Conservation (phyloP, 352 stramenopile genomes). For the Globisporangium spiculum region DNA sequence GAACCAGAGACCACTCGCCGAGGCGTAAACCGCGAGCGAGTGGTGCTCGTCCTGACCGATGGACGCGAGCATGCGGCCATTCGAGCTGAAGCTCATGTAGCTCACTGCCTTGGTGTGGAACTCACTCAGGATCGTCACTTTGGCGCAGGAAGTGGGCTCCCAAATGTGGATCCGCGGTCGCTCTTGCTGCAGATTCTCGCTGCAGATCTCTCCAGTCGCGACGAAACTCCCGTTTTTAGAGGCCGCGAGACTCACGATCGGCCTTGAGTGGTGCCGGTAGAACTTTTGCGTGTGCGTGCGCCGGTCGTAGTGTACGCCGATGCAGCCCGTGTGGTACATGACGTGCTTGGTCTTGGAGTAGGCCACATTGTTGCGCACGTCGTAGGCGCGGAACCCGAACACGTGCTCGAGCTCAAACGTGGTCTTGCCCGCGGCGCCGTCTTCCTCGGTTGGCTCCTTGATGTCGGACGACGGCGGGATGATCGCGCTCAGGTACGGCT, state of each 20-base stretch:
- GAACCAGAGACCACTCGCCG: slow-evolving; percentile 53
- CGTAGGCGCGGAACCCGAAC: slow-evolving; percentile 56
- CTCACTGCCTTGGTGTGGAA: slow-evolving; percentile 72
- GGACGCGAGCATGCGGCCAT: slow-evolving; percentile 45
- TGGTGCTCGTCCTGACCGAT: slow-evolving; percentile 77
- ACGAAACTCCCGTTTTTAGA: slow-evolving; percentile 54
- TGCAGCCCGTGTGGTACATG: slow-evolving; percentile 50
- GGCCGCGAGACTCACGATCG: slow-evolving; percentile 53
- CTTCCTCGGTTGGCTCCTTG: slow-evolving; percentile 31
- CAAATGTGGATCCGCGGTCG: slow-evolving; percentile 69
- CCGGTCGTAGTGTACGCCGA: slow-evolving; percentile 63
- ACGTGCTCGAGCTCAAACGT: slow-evolving; percentile 63
- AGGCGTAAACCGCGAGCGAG: slow-evolving; percentile 67
- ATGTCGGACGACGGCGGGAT: slow-evolving; percentile 42
- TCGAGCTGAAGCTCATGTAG: slow-evolving; percentile 55
- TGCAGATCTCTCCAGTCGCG: slow-evolving; percentile 72
- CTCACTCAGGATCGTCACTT: slow-evolving; percentile 44
- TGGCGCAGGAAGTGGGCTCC: slow-evolving; percentile 57
- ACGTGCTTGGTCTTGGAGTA: slow-evolving; percentile 71
- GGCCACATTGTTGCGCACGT: slow-evolving; percentile 55
- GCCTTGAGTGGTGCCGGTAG: slow-evolving; percentile 51
- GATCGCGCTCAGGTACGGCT: slow-evolving; percentile 64
- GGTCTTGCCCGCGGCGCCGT: slow-evolving; percentile 33
- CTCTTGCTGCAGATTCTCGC: slow-evolving; percentile 48
- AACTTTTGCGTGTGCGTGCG: slow-evolving; percentile 67